Evolutionary conservation across 2,329 filamentous ascomycete genomes (phyloP), one percentile per base, ranked within the genome.

Genomic region (Diaporthe citrichinensis): DNA sequence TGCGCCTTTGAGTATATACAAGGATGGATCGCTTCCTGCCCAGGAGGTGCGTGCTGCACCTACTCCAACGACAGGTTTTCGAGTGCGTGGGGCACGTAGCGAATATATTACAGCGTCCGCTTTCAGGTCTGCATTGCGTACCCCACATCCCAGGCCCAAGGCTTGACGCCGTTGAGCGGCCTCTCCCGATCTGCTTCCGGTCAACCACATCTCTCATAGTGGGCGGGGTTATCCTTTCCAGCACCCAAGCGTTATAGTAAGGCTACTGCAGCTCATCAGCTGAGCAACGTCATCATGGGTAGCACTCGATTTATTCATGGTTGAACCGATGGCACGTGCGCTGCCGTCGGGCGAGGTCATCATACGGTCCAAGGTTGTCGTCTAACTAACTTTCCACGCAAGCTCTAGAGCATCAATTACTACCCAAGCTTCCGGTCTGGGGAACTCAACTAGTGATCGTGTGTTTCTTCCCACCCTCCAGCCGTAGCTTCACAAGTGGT

Each of bases 141-240:
- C 62, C 62, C 62, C 62, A 51, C 28, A 67, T 34, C 44, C 41
- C 44, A 34, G 20, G 9, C 44, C 28, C 28, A n/a, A 51, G 61
- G 17, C 41, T 65, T 34, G 61, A 49, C 61, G 31, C 61, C 61
- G 44, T 67, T 67, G 44, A 25, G 41, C 44, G 44, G 62, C 62
- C 44, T n/a, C 14, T n/a, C 31, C 62, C 44, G 62, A 36, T 14
- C 3, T 67, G 23, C 28, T 28, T 12, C 49, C 41, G 28, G 36
- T 15, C 62, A 36, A n/a, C 7, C 31, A 25, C 20, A 8, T 51
- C 6, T 46, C 25, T 17, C 20, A 0, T 1, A 5, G 44, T 3
- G 44, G 62, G 17, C 62, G 44, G 31, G 44, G 44, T 36, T 23
- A 36, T 67, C 62, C 62, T n/a, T 67, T 51, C 44, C 62, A 51